Evolutionary conservation across 768 basidiomycete genomes (phyloP), one percentile per base, ranked within the genome.

Genomic region (Crassisporium funariophilum): DNA sequence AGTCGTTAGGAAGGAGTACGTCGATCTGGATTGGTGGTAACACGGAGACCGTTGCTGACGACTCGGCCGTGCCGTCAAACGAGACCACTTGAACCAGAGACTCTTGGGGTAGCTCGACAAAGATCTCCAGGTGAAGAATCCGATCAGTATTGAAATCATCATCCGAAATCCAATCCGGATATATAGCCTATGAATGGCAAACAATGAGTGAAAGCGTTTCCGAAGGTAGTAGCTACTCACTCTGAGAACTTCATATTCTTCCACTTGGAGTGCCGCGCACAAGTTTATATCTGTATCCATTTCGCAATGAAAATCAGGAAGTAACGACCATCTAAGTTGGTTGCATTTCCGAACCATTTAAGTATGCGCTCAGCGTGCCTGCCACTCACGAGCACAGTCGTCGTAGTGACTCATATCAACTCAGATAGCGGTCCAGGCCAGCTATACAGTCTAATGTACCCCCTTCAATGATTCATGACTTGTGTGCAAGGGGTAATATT

Each of bases 1-100:
- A 88, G 0, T 55, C 47, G 5, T 68, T 57, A 10, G 78, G 81
- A 13, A 83, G 71, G 2, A 65, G 52, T 17, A 88, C 54, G 46
- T 74, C 71, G 16, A 90, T 61, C 11, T 78, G 69, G 3, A 90
- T 52, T 3, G 86, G 79, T 2, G 86, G 86, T 10, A 90, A 71
- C 23, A 81, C 61, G 40, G 63, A 67, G 10, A 72, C 40, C 9
- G 46, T 40, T 21, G 24, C 33, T 22, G 35, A 36, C 23, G 25
- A 22, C 44, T 17, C n/a, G 23, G 13, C 39, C 36, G 41, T 27
- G 35, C 27, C 25, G 41, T 47, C 42, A 15, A 36, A 31, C 29
- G 52, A 25, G 35, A 41, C 40, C 33, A 48, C 36, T 13, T 44
- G 29, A 17, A 45, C 27, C 16, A 23, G 20, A 16, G 38, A 41